Percentiles rank a stretch among this genome's conserved stretches.
Conservation (phyloP, 495 filamentous ascomycete genomes). For the Penicillium lividum region DNA sequence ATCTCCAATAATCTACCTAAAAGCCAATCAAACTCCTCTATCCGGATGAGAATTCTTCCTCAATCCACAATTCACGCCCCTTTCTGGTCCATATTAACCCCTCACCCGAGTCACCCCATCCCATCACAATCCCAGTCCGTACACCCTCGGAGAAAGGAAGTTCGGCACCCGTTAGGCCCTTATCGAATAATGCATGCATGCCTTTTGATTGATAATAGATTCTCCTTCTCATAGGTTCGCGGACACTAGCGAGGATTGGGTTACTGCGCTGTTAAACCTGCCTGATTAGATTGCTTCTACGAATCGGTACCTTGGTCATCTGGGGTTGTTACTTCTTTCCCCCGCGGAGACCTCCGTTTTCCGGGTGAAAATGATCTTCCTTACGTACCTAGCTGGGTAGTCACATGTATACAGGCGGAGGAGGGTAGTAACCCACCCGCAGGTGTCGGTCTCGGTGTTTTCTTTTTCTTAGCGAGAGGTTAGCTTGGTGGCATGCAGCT, state of each 20-base stretch:
- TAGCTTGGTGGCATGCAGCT: background rate
- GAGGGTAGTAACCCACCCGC: background rate
- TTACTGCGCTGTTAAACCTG: background rate
- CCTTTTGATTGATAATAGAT: background rate
- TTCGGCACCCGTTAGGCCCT: background rate
- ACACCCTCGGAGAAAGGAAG: conserved; percentile 3
- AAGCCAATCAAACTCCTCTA: background rate
- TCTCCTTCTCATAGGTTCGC: background rate
- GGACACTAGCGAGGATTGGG: background rate
- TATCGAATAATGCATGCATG: background rate
- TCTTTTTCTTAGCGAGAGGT: background rate
- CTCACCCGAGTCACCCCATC: background rate
- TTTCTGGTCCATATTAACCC: background rate
- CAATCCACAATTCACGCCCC: no score
- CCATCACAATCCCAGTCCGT: background rate
- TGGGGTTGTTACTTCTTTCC: background rate
- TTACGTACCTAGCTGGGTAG: background rate
- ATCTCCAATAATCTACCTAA: background rate
- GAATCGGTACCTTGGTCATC: no score
- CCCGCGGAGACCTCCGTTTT: conserved; percentile 6
- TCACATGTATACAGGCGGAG: background rate
- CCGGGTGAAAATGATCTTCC: background rate
- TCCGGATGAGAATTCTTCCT: background rate
- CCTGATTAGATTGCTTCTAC: background rate
- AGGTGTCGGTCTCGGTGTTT: background rate